These are phyloP conservation scores for Chlorophyllum brunneum DNA, from an alignment of 768 basidiomycete genomes.

Conservation along the genomic window DNA sequence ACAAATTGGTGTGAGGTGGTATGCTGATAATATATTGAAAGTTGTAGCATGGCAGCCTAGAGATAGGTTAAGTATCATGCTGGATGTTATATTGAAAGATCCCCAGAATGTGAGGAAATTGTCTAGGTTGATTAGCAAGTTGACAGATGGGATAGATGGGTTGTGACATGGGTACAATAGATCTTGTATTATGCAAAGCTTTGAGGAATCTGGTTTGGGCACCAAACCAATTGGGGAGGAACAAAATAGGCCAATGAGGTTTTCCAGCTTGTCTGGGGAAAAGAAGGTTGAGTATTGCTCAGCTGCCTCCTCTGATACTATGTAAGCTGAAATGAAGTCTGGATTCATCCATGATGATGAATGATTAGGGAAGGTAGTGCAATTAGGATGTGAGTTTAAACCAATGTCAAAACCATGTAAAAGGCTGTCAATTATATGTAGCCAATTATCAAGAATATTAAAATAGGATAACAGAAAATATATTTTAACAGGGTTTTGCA, in stretches of 20 bases:
- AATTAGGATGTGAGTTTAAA: constrained; percentile 10
- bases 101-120: constrained; percentile 29
- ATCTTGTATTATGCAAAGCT: constrained; percentile 24
- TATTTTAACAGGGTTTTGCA: constrained; percentile 20
- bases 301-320: constrained; percentile 24
- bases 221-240: constrained; percentile 37
- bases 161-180: constrained; percentile 26
- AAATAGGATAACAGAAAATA: constrained; percentile 16
- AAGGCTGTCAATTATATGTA: constrained; percentile 28
- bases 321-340: constrained; percentile 28
- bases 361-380: constrained; percentile 32
- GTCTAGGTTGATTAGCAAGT: constrained; percentile 14
- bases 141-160: constrained; percentile 21
- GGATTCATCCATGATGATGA: constrained; percentile 24
- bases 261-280: constrained; percentile 20
- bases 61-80: constrained; percentile 26
- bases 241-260: constrained; percentile 35
- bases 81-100: constrained; percentile 24
- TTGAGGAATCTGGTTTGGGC: constrained; percentile 27
- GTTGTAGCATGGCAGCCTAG: constrained; percentile 30
- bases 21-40: constrained; percentile 37
- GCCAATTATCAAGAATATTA: constrained; percentile 20
- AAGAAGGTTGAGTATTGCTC: constrained; percentile 29
- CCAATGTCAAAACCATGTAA: constrained; percentile 34
- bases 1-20: constrained; percentile 29